Evolutionary conservation across 305 asterid species (phyloP), one percentile per base, ranked within the genome.

Genomic region (Fraxinus dipetala): DNA sequence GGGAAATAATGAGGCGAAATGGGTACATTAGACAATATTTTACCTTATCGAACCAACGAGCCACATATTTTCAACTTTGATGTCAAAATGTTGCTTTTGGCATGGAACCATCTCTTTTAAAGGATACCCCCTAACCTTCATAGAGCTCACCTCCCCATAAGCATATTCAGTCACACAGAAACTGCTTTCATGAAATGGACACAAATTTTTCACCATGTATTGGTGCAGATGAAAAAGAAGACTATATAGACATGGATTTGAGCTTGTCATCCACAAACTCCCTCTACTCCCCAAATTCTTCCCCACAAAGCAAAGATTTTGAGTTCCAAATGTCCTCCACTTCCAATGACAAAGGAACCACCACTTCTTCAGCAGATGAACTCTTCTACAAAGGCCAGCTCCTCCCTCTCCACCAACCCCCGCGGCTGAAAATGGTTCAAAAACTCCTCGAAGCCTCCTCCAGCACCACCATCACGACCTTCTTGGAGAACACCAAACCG

Each of bases 361-460:
- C 85, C 30, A 78, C 88, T 75, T 89, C 86, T 48, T 91, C 95
- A 0, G 99, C 98, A 8, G 99, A 95, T 80, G 96, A 94, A 76
- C 98, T 95, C 82, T 95, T 95, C 83, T 90, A 88, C 93, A 89
- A 92, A 18, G 99, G 99, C 75, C 90, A 86, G 28, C 97, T 94
- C 86, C 95, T 92, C 81, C 99, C 98, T 4, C 99, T 95, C 73
- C 90, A 90, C 86, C 91, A 85, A 87, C 92, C 89, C 48, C 94
- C 91, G 1, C 87, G 93, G 84, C 84, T 88, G 77, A 90, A 87
- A 63, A 90, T 92, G 94, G 91, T 92, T 45, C 85, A 83, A 24
- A 85, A 85, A 16, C 92, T 87, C 81, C 87, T 80, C 61, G 84
- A 80, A 73, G 36, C 78, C 78, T 2, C 91, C 85, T 24, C 76